Evolutionary conservation across 2,329 filamentous ascomycete genomes (phyloP).

Genomic region (Nannizziopsis arthrosporioides): DNA sequence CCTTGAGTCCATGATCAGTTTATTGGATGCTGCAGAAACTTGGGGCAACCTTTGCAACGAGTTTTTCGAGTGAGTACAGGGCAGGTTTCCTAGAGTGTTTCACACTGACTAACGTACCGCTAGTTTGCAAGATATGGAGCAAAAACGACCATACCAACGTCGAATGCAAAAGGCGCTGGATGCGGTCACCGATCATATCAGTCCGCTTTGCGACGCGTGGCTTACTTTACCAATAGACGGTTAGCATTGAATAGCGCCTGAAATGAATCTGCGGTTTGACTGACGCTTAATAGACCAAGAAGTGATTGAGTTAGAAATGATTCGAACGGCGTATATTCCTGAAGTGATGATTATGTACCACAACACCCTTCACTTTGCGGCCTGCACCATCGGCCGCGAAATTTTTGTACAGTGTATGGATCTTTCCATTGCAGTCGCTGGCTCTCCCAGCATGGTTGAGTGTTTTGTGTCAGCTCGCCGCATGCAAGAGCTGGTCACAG

Average conservation of each 20-base stretch:
- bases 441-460: constrained; percentile 53
- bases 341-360: constrained; percentile 78
- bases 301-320: constrained; percentile 48
- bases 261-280: neutral
- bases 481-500: constrained; percentile 64
- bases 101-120: constrained; percentile 3
- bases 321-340: constrained; percentile 71
- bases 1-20: constrained; percentile 54
- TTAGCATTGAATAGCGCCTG: constrained; percentile 28
- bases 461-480: constrained; percentile 54
- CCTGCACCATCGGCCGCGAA: constrained; percentile 61
- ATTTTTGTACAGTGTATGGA: constrained; percentile 78
- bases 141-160: constrained; percentile 42
- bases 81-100: neutral
- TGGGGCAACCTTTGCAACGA: constrained; percentile 46
- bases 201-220: constrained; percentile 53
- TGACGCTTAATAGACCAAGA: constrained; percentile 37
- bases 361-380: constrained; percentile 66
- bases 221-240: constrained; percentile 46
- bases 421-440: constrained; percentile 64
- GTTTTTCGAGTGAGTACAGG: constrained; percentile 29
- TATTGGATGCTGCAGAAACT: constrained; percentile 57
- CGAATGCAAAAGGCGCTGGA: constrained; percentile 46
- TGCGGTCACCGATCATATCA: constrained; percentile 45
- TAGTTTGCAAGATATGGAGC: constrained; percentile 18